Base-by-base conservation (phyloP, 257 asterid species). In the Ophiorrhiza pumila region DNA sequence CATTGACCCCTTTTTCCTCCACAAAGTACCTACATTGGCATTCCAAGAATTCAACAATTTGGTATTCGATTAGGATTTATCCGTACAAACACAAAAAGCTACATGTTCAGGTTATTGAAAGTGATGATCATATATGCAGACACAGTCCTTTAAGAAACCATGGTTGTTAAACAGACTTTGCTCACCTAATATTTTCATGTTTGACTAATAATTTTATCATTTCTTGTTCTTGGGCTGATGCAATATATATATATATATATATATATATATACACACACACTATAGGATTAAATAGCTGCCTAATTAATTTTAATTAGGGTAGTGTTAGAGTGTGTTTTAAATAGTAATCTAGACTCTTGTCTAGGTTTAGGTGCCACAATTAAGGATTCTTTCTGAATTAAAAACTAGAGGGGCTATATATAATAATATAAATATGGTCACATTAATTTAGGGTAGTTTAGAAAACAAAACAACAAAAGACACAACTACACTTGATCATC, bases 91-190 rank as follows among this genome's bases (percentile, higher is more conserved):
- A 62, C 71, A 43, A 25, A 43, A 31, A 11, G 31, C 68, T n/a
- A 20, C 55, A 57, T 63, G 68, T 20, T 63, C 20, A 43, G 49
- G 52, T 39, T 41, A 65, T 7, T 20, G 46, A 43, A 43, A 42
- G 14, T 23, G 56, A 46, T 65, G 49, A 45, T 53, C 31, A 22
- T 5, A 53, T 2, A 13, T 25, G 1, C 27, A 25, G 49, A 42
- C 56, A 1, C 27, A 25, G 49, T 65, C 56, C 56, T 65, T 43
- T 56, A 65, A 65, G 71, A 65, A 65, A 65, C 71, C 71, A n/a
- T 60, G 75, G 79, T 60, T 31, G 75, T 75, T 75, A 75, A 75
- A 68, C 79, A 35, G 56, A 66, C n/a, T 59, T 60, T 68, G 53
- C 29, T 49, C 37, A 68, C 79, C 79, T 75, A 53, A 53, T 53